Base-by-base conservation (phyloP, 2,329 filamentous ascomycete species). In the Hymenoscyphus fructigenus region DNA sequence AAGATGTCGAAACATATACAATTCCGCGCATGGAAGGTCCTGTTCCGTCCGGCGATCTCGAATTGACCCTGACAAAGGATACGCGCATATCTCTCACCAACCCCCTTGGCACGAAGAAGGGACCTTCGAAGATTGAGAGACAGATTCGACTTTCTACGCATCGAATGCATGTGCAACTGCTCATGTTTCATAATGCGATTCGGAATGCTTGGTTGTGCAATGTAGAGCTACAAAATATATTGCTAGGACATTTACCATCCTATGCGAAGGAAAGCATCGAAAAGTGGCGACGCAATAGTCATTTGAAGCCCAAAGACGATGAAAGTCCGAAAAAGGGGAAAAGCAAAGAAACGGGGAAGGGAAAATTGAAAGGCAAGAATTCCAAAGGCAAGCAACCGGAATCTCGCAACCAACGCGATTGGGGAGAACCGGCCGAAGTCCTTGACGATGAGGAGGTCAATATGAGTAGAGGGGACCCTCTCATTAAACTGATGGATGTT, bases 111-210 rank as follows among this genome's bases (percentile, higher is more conserved):
- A 81, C 81, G 20, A 97, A 92, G 77, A 97, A 94, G 75, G 93
- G 92, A 0, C 91, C 91, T 0, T 90, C 91, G 2, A 97, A 97
- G 78, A 86, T 90, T 32, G 92, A 97, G 74, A 87, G 92, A 60
- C 85, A 88, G 66, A 90, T 94, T 63, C 85, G 95, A 29, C 85
- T 88, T 38, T 84, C 88, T 3, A 93, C 92, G 0, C 95, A 99
- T 77, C 91, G 91, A 71, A 83, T 97, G 70, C 95, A 99, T 77
- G 93, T 98, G 1, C 88, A 96, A 75, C 86, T 88, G 61, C 80
- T 99, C 17, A 84, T 99, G 66, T 97, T 90, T 83, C 93, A 98
- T 75, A 98, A 98, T 74, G 86, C 91, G 0, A 78, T 95, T 15
- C 87, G 91, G 53, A 97, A 98, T 75, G 82, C 86, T 0, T 98